Base-by-base conservation (phyloP, 805 yeast genomes). In the Danielia reshetovae region DNA sequence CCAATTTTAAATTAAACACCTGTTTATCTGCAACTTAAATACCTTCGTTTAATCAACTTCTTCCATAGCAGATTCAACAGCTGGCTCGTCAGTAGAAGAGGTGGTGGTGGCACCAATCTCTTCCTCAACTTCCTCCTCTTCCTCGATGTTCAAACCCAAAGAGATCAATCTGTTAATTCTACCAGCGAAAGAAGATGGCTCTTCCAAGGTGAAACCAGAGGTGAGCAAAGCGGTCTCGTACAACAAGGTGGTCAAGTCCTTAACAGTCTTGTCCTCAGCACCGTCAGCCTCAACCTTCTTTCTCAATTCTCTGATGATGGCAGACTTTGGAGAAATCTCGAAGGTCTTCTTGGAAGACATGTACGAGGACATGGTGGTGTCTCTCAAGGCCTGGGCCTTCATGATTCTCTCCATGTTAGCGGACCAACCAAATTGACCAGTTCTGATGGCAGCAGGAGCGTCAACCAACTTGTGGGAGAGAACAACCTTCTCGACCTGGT, bases 331-430 rank as follows among this genome's bases (percentile, higher is more conserved):
- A 58, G 97, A 90, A 54, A 93, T 88, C 79, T 93, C 99, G 59
- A 93, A 87, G 62, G 93, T 93, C 83, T 93, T 93, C 88, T 93
- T 93, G 38, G 98, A 93, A 31, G 97, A 84, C 99, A 93, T 93
- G 93, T 93, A 93, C 46, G 96, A 80, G 27, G 97, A 88, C 98
- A 93, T 93, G 55, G 95, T 78, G 55, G 95, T 85, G 70, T 93
- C 98, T 77, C 97, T 88, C 60, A 93, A 76, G 56, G 99, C 98
- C 78, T 93, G 99, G 45, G 98, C 98, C 79, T 93, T 93, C 99
- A 93, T 93, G 79, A 93, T 93, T 84, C 98, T 90, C 79, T 93
- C 99, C 98, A 93, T 93, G 79, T 93, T 93, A 60, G 99, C 99
- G 53, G 98, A 93, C 99, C 99, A 93, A 68, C 99, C 98, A 69